Conservation (phyloP, 257 asterid genomes). For the Solanum appendiculatum region DNA sequence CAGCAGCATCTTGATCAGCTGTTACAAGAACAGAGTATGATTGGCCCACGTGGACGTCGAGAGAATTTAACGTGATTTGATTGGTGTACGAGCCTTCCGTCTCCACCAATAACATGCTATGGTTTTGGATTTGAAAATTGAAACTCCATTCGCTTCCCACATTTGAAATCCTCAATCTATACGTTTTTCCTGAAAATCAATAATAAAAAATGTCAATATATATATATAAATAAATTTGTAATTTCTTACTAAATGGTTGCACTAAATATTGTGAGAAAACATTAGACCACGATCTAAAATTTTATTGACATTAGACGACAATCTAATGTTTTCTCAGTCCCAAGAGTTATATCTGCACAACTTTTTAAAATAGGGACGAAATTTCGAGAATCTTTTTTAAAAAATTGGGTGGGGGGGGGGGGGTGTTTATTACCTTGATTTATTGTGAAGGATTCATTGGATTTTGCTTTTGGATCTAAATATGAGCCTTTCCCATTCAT, state of each 20-base stretch:
- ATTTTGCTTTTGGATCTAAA: slow-evolving; percentile 8
- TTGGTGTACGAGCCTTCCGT: slow-evolving; percentile 61
- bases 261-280: background rate
- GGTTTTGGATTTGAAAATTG: slow-evolving; percentile 55
- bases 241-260: background rate
- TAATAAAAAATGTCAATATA: background rate
- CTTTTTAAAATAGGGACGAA: background rate
- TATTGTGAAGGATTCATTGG: slow-evolving; percentile 37
- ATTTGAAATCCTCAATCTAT: slow-evolving; percentile 44
- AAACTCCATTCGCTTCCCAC: slow-evolving; percentile 54
- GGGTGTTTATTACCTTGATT: slow-evolving; percentile 21
- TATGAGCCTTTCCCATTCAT: slow-evolving; percentile 69
- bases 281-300: background rate
- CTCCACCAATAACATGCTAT: slow-evolving; percentile 50
- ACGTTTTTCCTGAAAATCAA: slow-evolving; percentile 36
- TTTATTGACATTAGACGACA: background rate
- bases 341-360: background rate
- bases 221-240: background rate
- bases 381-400: background rate
- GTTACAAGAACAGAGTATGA: slow-evolving; percentile 67
- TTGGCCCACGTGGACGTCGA: slow-evolving; percentile 70
- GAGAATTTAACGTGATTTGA: slow-evolving; percentile 28
- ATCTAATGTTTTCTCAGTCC: background rate
- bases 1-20: slow-evolving; percentile 28
- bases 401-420: too few species aligned